phyloP scores from a whole-genome alignment of 306 rosid species.

The Vicia villosa region DNA sequence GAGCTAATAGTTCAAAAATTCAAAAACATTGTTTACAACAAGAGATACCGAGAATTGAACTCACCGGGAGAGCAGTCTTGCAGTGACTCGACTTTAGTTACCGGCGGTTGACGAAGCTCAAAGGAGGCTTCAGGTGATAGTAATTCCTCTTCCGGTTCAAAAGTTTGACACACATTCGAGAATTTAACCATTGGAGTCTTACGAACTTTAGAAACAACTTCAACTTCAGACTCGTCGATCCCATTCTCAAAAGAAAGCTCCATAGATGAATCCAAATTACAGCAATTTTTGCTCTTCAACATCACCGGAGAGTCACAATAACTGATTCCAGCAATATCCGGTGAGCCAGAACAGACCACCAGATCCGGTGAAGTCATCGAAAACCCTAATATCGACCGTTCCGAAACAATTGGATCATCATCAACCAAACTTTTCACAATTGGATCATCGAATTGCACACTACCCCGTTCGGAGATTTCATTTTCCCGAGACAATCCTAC shows the following conservation, averaged over 20 bases:
- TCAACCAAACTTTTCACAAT: conserved; percentile 32
- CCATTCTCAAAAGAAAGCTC: conserved; percentile 91
- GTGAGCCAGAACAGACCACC: conserved; percentile 66
- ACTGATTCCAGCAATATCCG: conserved; percentile 50
- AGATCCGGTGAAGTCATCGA: conserved; percentile 69
- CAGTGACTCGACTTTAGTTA: conserved; percentile 28
- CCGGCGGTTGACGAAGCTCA: conserved; percentile 67
- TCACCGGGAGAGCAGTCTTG: conserved; percentile 45
- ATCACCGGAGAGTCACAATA: conserved; percentile 65
- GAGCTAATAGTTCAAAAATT: conserved; percentile 2
- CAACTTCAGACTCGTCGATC: conserved; percentile 53
- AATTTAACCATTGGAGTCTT: conserved; percentile 71
- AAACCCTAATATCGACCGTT: conserved; percentile 50
- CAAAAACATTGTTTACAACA: neutral
- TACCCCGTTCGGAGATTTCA: conserved; percentile 26
- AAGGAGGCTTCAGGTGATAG: conserved; percentile 76
- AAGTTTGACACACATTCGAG: conserved; percentile 60
- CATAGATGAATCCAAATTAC: conserved; percentile 53
- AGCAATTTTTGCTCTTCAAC: conserved; percentile 42
- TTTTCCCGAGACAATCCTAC: conserved; percentile 40
- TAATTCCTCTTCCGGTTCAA: conserved; percentile 40
- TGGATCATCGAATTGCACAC: conserved; percentile 40
- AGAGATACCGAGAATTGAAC: conserved; percentile 31
- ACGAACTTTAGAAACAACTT: conserved; percentile 38
- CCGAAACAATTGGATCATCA: conserved; percentile 65